Conservation (phyloP, 495 filamentous ascomycete genomes). For the Aspergillus incahuasiensis region DNA sequence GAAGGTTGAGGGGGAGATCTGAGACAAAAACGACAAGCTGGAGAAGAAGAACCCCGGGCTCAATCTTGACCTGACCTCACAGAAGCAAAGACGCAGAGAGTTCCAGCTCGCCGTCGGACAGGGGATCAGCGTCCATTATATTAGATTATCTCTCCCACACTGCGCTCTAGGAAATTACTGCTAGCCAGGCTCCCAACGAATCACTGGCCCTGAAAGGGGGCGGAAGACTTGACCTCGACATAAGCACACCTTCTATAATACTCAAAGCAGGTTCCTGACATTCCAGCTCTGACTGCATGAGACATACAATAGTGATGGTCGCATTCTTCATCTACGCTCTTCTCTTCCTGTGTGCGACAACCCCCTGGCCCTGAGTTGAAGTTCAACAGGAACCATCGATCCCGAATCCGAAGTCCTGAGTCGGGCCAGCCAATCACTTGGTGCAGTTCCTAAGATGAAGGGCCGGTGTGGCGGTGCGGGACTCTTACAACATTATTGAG, state of each 20-base stretch:
- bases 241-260: too few relatives aligned
- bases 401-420: too few relatives aligned
- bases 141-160: neutral
- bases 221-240: too few relatives aligned
- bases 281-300: neutral
- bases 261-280: neutral
- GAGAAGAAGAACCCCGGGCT: neutral
- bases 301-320: neutral
- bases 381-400: too few relatives aligned
- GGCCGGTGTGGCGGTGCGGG: too few relatives aligned
- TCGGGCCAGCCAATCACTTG: too few relatives aligned
- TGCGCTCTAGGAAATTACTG: neutral
- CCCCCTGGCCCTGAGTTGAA: neutral
- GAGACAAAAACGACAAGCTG: neutral
- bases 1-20: neutral
- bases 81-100: neutral
- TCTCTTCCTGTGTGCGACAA: neutral
- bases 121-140: conserved; percentile 4
- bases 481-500: too few relatives aligned
- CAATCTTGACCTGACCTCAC: neutral
- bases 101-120: neutral
- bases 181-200: neutral
- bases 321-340: neutral
- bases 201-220: conserved; percentile 2
- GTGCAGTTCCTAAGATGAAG: too few relatives aligned